phyloP scores from a whole-genome alignment of 2,329 filamentous ascomycete genomes.

The Xylariaceae sp. region DNA sequence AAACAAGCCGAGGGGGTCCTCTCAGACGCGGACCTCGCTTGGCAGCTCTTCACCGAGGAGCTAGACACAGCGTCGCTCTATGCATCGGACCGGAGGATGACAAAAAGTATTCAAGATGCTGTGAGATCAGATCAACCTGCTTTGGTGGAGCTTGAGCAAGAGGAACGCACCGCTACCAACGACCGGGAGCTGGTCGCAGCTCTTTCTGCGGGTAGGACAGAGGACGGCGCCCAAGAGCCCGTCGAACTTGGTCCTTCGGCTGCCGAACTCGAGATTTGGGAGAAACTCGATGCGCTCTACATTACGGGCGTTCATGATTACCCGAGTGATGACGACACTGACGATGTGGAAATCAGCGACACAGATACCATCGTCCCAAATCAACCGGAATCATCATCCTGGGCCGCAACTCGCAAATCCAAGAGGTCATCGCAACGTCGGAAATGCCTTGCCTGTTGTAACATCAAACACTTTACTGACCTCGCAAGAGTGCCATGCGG shows the following conservation, averaged over 20 bases:
- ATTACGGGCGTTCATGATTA: no score
- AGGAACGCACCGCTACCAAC: slow-evolving; percentile 12
- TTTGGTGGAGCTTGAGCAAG: slow-evolving; percentile 9
- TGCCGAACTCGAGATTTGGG: slow-evolving; percentile 4
- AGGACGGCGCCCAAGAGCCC: no score
- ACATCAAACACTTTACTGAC: slow-evolving; percentile 10
- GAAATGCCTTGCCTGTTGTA: slow-evolving; percentile 16
- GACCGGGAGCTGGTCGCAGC: slow-evolving; percentile 7
- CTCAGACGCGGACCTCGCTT: slow-evolving; percentile 16
- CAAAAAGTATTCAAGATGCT: slow-evolving; percentile 18
- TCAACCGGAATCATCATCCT: no score
- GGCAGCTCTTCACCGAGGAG: slow-evolving; percentile 18
- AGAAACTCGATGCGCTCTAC: not conserved
- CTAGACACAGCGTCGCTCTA: slow-evolving; percentile 6
- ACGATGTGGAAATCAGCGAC: no score
- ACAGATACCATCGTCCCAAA: no score
- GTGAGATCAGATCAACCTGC: slow-evolving; percentile 13
- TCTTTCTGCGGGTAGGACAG: no score
- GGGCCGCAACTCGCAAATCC: no score
- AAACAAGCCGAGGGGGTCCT: not conserved
- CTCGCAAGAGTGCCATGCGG: slow-evolving; percentile 16
- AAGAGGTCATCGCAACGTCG: no score
- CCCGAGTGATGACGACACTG: no score
- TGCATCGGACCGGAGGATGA: slow-evolving; percentile 16
- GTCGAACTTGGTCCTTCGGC: no score